Conservation (phyloP, 441 rosid species). For the Euphorbia schlechtendalii region DNA sequence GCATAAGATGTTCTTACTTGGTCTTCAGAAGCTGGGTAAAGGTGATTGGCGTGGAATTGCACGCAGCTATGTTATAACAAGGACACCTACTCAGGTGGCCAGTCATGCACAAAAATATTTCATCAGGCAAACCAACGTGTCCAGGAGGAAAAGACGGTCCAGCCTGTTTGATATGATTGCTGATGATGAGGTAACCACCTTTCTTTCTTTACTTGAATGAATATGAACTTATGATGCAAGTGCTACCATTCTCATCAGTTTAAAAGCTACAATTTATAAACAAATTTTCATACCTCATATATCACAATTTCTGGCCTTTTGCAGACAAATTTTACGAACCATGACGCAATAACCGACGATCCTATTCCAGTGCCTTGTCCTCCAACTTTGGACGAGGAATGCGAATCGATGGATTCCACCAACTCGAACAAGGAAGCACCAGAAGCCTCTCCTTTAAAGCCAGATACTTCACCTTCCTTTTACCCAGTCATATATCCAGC, state of each 20-base stretch:
- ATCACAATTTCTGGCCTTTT: conserved; percentile 4
- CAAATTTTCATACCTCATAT: neutral
- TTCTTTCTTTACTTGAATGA: neutral
- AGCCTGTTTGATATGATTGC: conserved; percentile 91
- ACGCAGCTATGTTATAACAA: conserved; percentile 59
- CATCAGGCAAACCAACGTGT: conserved; percentile 60
- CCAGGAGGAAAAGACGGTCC: conserved; percentile 80
- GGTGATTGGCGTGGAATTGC: conserved; percentile 99
- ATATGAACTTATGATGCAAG: neutral
- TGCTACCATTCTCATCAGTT: neutral
- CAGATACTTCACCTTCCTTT: conserved; percentile 39
- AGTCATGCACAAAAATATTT: conserved; percentile 98
- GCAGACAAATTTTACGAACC: conserved; percentile 42
- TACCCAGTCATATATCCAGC: conserved; percentile 68
- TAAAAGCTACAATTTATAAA: neutral
- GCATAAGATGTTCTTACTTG: conserved; percentile 76
- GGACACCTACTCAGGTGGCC: conserved; percentile 98
- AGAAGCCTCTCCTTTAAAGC: conserved; percentile 40
- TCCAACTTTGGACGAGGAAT: conserved; percentile 63
- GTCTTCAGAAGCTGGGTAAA: conserved; percentile 86
- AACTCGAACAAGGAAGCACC: conserved; percentile 55
- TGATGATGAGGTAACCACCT: conserved; percentile 58
- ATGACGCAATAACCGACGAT: conserved; percentile 41
- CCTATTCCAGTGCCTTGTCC: conserved; percentile 33
- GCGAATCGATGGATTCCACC: conserved; percentile 89